Percentiles rank a stretch among this genome's conserved stretches.
Conservation (phyloP, 2,329 filamentous ascomycete genomes). For the Colletotrichum sp. region DNA sequence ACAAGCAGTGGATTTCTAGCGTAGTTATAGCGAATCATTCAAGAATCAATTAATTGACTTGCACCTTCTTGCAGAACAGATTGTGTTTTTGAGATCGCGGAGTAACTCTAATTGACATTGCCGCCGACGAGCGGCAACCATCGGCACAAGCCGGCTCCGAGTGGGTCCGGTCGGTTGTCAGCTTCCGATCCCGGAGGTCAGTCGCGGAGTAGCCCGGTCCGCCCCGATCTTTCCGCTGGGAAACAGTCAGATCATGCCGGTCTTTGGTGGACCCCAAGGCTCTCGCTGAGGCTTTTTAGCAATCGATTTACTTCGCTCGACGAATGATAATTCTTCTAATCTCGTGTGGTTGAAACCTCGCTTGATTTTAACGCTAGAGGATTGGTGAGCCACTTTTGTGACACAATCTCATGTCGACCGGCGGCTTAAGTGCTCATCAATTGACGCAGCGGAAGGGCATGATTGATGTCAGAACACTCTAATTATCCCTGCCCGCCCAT, state of each 20-base stretch:
- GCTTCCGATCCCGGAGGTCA: conserved; percentile 1
- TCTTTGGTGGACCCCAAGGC: background rate
- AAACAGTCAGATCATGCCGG: background rate
- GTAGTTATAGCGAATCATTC: background rate
- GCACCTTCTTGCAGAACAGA: background rate
- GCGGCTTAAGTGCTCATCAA: background rate
- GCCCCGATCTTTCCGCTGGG: background rate
- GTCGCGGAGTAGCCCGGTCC: background rate
- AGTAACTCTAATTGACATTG: background rate
- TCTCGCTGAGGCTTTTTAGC: background rate
- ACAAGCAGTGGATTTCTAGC: background rate
- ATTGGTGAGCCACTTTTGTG: background rate
- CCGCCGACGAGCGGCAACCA: background rate
- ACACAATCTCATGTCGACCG: background rate
- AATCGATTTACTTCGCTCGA: background rate
- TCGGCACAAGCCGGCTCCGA: conserved; percentile 8
- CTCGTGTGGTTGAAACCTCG: background rate
- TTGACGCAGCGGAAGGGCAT: background rate
- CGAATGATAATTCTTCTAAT: background rate
- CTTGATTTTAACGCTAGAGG: background rate
- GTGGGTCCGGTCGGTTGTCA: background rate
- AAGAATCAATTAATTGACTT: background rate
- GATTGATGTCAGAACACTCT: background rate
- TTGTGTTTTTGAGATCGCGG: background rate
- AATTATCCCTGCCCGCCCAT: background rate